Evolutionary conservation across 306 rosid species (phyloP).

Genomic region (Vicia sativa): DNA sequence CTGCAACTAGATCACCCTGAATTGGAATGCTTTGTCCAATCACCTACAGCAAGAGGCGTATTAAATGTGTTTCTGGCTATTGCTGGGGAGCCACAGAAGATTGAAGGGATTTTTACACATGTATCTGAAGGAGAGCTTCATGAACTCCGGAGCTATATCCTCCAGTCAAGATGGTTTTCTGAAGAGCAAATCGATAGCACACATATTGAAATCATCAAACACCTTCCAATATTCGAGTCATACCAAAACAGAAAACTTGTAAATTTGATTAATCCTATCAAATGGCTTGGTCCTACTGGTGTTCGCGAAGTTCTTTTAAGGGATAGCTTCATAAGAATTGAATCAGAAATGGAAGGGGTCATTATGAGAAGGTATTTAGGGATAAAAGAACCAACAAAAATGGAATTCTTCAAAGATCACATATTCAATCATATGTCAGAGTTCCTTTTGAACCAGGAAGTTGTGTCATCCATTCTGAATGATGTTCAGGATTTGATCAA

Average conservation of each 20-base stretch:
- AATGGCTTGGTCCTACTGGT: slow-evolving; percentile 86
- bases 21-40: slow-evolving; percentile 74
- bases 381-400: slow-evolving; percentile 71
- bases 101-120: slow-evolving; percentile 66
- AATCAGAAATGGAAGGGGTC: slow-evolving; percentile 77
- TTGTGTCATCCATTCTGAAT: slow-evolving; percentile 66
- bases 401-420: slow-evolving; percentile 84
- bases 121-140: slow-evolving; percentile 92
- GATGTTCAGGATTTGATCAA: slow-evolving; percentile 72
- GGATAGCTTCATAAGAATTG: slow-evolving; percentile 80
- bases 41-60: slow-evolving; percentile 75
- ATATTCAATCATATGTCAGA: slow-evolving; percentile 72
- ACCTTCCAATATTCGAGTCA: slow-evolving; percentile 88
- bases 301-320: slow-evolving; percentile 71
- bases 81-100: slow-evolving; percentile 72
- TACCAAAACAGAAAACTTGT: slow-evolving; percentile 74
- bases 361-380: slow-evolving; percentile 72
- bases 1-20: slow-evolving; percentile 82
- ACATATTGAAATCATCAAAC: slow-evolving; percentile 68
- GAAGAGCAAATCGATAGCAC: slow-evolving; percentile 69
- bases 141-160: slow-evolving; percentile 90
- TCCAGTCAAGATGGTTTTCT: slow-evolving; percentile 92
- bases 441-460: slow-evolving; percentile 60
- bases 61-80: slow-evolving; percentile 74
- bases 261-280: slow-evolving; percentile 76